phyloP scores from a whole-genome alignment of 106 monocot species.

The Gastrodia elata region DNA sequence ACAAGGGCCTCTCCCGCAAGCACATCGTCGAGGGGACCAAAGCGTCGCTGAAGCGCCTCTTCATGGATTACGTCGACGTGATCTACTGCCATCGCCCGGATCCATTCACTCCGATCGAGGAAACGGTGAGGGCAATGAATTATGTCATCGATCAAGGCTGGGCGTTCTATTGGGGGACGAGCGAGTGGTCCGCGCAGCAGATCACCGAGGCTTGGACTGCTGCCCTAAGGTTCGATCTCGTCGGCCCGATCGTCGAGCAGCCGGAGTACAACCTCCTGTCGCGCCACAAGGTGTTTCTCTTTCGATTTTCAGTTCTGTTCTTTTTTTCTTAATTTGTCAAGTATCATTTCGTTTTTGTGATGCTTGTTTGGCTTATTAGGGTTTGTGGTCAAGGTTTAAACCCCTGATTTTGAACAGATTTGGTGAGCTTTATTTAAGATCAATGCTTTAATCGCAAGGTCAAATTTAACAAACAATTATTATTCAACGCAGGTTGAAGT shows the following conservation, averaged over 20 bases:
- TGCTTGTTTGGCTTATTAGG: too few relatives aligned
- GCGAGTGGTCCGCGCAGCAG: background rate
- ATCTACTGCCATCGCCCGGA: background rate
- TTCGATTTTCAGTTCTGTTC: too few relatives aligned
- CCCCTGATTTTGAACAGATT: too few relatives aligned
- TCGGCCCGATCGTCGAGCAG: background rate
- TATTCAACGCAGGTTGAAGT: slow-evolving; percentile 68
- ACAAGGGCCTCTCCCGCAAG: background rate
- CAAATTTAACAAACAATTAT: too few relatives aligned
- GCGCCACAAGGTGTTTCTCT: slow-evolving; percentile 1
- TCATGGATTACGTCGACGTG: background rate
- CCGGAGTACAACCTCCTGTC: slow-evolving; percentile 2
- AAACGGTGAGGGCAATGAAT: background rate
- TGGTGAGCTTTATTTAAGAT: too few relatives aligned
- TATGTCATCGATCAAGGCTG: background rate
- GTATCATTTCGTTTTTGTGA: too few relatives aligned
- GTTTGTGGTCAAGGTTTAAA: too few relatives aligned
- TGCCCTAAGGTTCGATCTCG: background rate
- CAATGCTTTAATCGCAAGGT: too few relatives aligned
- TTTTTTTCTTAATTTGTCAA: too few relatives aligned
- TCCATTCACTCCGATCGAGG: background rate
- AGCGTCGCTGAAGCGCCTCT: slow-evolving; percentile 1
- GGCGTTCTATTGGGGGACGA: background rate
- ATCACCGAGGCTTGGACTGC: background rate
- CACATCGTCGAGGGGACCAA: background rate